Evolutionary conservation across 2,329 filamentous ascomycete species (phyloP).

Genomic region (Fusarium protoensiforme): DNA sequence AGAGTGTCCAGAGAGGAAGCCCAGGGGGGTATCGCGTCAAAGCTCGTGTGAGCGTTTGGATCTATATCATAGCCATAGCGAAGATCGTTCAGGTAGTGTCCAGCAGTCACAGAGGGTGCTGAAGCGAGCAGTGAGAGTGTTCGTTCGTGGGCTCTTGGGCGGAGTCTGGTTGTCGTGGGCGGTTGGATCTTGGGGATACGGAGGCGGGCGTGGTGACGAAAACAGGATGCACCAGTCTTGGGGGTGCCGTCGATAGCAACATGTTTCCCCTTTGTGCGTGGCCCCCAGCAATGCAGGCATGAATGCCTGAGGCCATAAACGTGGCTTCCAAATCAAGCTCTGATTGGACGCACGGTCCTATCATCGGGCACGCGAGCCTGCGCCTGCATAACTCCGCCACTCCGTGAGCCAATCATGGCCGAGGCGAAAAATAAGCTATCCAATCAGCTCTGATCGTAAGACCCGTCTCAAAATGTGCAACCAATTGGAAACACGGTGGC

Average conservation of each 20-base stretch:
- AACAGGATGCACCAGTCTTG: slow-evolving; percentile 38
- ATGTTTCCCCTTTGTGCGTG: slow-evolving; percentile 11
- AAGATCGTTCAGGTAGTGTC: slow-evolving; percentile 16
- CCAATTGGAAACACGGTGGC: slow-evolving; percentile 17
- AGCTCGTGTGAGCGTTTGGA: slow-evolving; percentile 41
- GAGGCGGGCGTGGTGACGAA: slow-evolving; percentile 39
- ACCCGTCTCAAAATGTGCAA: not conserved
- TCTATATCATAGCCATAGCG: slow-evolving; percentile 45
- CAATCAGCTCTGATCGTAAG: not conserved
- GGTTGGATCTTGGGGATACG: slow-evolving; percentile 28
- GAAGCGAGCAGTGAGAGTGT: slow-evolving; percentile 28
- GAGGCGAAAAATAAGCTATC: not conserved
- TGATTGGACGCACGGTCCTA: slow-evolving; percentile 29
- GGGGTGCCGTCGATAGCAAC: slow-evolving; percentile 43
- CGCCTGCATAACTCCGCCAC: slow-evolving; percentile 31
- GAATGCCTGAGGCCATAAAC: slow-evolving; percentile 37
- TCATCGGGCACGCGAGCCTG: slow-evolving; percentile 34
- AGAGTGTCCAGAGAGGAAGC: slow-evolving; percentile 36
- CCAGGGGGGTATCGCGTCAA: slow-evolving; percentile 33
- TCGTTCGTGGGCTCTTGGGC: slow-evolving; percentile 21
- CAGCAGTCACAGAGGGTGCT: slow-evolving; percentile 38
- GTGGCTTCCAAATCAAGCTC: not conserved
- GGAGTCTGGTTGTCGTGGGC: slow-evolving; percentile 23
- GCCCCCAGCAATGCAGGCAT: slow-evolving; percentile 34
- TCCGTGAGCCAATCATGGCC: slow-evolving; percentile 28